These are phyloP conservation scores for Lotmaria passim DNA, from an alignment of 208 protist species.

Conservation along the genomic window DNA sequence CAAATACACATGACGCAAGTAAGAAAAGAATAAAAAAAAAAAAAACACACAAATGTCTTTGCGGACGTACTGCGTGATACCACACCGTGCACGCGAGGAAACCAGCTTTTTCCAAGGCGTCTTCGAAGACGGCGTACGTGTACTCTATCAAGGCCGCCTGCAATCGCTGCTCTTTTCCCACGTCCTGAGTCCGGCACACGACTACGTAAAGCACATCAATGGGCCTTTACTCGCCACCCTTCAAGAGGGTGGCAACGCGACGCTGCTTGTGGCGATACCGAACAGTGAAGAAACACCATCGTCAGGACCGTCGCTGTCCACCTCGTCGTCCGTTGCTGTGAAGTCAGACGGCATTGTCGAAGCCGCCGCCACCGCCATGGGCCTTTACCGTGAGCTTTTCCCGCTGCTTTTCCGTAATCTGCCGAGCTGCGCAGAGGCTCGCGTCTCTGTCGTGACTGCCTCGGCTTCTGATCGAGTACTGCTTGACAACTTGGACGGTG, in stretches of 20 bases:
- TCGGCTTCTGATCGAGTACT: constrained; percentile 48
- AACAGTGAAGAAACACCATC: constrained; percentile 30
- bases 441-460: constrained; percentile 55
- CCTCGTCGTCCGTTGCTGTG: too few species aligned
- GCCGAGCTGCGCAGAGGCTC: constrained; percentile 33
- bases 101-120: constrained; percentile 74
- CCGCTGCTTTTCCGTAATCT: constrained; percentile 62
- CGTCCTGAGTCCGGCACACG: constrained; percentile 77
- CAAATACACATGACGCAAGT: neutral
- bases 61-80: constrained; percentile 79
- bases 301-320: too few species aligned
- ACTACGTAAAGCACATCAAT: constrained; percentile 54
- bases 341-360: constrained; percentile 4
- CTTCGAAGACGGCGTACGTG: constrained; percentile 71
- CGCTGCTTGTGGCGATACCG: constrained; percentile 57
- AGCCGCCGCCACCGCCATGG: constrained; percentile 44
- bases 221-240: constrained; percentile 60
- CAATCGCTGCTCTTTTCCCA: constrained; percentile 54
- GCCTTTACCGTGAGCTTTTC: constrained; percentile 59
- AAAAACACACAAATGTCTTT: constrained; percentile 27
- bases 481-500: constrained; percentile 52
- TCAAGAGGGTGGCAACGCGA: constrained; percentile 42
- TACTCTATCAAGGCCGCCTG: constrained; percentile 46
- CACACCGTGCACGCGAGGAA: constrained; percentile 60
- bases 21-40: neutral